These are phyloP conservation scores for Pichia paraexigua DNA, from an alignment of 805 yeast species.

Conservation along the genomic window DNA sequence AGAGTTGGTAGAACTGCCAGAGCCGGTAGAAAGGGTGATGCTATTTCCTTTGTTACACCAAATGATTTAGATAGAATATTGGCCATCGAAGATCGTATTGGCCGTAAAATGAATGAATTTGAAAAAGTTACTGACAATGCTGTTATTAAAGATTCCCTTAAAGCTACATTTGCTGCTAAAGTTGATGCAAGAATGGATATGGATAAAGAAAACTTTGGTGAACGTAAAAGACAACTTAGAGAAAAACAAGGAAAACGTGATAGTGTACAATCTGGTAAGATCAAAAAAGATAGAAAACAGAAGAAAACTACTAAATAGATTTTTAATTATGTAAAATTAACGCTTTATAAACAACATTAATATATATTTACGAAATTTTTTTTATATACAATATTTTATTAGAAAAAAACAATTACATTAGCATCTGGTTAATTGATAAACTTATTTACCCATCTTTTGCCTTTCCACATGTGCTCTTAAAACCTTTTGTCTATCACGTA, in stretches of 20 bases:
- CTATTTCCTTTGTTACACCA: conserved; percentile 77
- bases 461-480: conserved; percentile 79
- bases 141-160: conserved; percentile 66
- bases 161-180: conserved; percentile 69
- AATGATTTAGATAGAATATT: conserved; percentile 74
- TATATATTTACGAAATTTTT: not conserved
- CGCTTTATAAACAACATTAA: not conserved
- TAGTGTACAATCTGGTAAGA: not conserved
- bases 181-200: conserved; percentile 88
- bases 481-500: conserved; percentile 84
- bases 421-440: not conserved
- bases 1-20: conserved; percentile 97
- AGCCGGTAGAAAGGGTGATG: conserved; percentile 86
- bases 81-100: conserved; percentile 80
- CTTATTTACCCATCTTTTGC: conserved; percentile 56
- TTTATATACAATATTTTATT: not conserved
- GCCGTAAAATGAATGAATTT: conserved; percentile 70
- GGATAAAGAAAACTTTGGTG: conserved; percentile 89
- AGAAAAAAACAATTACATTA: not conserved
- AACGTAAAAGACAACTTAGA: conserved; percentile 27
- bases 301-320: conserved; percentile 1
- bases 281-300: not conserved
- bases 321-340: not conserved
- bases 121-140: conserved; percentile 61
- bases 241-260: conserved; percentile 12